Base-by-base conservation (phyloP, 768 basidiomycete species). In the Xerocomellus amylosporus region DNA sequence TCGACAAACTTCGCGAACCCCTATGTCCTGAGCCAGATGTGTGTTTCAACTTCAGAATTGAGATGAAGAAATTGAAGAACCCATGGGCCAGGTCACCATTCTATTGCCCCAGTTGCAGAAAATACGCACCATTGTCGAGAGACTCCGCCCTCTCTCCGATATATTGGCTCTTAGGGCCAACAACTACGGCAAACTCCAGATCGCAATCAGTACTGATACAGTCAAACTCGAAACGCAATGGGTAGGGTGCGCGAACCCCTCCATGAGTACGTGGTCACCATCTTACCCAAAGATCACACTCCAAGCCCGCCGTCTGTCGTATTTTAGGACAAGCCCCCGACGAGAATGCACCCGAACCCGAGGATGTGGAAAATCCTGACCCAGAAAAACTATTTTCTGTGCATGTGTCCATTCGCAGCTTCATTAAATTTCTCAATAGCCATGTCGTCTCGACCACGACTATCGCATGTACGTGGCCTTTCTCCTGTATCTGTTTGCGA, bases 11-110 rank as follows among this genome's bases (percentile, higher is more conserved):
- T 51, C 78, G 74, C 26, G 93, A 94, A 66, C 93, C 93, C 2
- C 69, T 90, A 60, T 94, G 92, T 64, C 93, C 93, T 1, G 86
- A 88, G 30, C 90, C 92, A 15, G 88, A 94, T 55, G 93, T 91
- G 60, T 60, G 82, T 74, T 57, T 22, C 20, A 13, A 4, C 20
- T 40, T 46, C 13, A 9, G 22, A 26, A 8, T 31, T 24, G 14
- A 26, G n/a, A 24, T 36, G 15, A 46, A 22, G 34, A 4, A 14
- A 40, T 42, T 59, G 42, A 68, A 47, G 48, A 22, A 45, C 15
- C 2, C 2, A 40, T n/a, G 46, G 39, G 17, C 20, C 38, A 94
- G 92, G 76, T 90, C 14, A 88, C 90, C 59, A 84, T 93, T 45
- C 68, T 93, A 20, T 74, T 93, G 0, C 93, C 91, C 1, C 79